Evolutionary conservation across 306 rosid species (phyloP).

Genomic region (Dryas octopetala): DNA sequence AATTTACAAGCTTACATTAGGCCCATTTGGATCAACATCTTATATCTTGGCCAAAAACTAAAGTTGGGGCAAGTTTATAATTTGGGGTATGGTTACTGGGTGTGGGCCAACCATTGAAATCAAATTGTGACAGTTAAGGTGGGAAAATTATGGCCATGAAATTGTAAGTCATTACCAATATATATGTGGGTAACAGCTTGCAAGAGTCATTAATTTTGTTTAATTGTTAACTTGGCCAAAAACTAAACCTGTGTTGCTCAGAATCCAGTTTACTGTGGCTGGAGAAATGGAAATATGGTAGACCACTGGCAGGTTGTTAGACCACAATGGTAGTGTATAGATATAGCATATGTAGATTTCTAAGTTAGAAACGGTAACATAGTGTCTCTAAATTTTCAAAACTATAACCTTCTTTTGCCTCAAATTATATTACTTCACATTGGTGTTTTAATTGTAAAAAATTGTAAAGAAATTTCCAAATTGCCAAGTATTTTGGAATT

Average conservation of each 20-base stretch:
- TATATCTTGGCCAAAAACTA: too few relatives aligned
- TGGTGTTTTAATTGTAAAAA: too few relatives aligned
- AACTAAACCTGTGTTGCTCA: conserved; percentile 4
- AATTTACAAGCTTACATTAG: too few relatives aligned
- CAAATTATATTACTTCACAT: too few relatives aligned
- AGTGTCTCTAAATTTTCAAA: neutral
- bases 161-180: too few relatives aligned
- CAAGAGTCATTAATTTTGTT: neutral
- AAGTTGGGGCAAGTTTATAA: neutral
- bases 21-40: too few relatives aligned
- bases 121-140: neutral
- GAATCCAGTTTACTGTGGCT: conserved; percentile 1
- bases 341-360: neutral
- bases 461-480: too few relatives aligned
- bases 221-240: neutral
- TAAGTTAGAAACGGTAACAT: neutral
- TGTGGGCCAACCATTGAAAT: neutral
- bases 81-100: neutral
- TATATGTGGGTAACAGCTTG: neutral
- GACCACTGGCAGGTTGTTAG: neutral
- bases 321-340: neutral
- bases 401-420: neutral
- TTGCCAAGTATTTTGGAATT: too few relatives aligned
- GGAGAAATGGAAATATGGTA: neutral
- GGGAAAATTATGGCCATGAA: neutral